Base-by-base conservation (phyloP, 2,329 filamentous ascomycete genomes). In the Pyrenochaeta sp. region DNA sequence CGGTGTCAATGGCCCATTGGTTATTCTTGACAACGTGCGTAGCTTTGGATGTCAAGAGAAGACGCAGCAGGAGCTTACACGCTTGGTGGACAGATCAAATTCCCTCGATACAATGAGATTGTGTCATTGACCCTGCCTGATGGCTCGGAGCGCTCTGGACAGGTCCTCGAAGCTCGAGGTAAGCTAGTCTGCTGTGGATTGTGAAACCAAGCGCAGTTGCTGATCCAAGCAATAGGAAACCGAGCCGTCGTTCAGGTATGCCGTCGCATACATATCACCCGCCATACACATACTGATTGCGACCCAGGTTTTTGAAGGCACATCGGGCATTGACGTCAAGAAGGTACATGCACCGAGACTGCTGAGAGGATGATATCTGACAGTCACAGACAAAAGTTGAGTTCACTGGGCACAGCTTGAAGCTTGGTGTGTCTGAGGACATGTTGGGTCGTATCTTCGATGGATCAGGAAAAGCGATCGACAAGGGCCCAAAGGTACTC, bases 401-500 rank as follows among this genome's bases (percentile, higher is more conserved):
- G 79, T 98, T 99, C 80, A 96, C 91, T 32, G 95, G 95, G 60
- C 88, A 97, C 83, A 98, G 92, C 83, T 84, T 99, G 84, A 98
- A 98, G 87, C 91, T 99, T 52, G 95, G 95, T 80, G 95, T 99
- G 59, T 98, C 95, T 51, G 96, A 99, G 83, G 95, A 99, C 84
- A 99, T 99, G 95, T 83, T 99, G 81, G 95, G 95, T 67, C 94
- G 96, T 84, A 93, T 98, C 80, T 99, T 99, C 78, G 93, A 99
- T 83, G 95, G 95, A 74, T 98, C 95, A 60, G 95, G 95, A 77
- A 91, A 94, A 80, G 91, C 96, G 71, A 99, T 99, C 79, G 95
- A 99, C 83, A 99, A 98, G 84, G 95, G 96, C 53, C 95, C 95
- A 61, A 98, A 97, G 84, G 95, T 99, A 73, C 84, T 99, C 66